A percentile compares a stretch with the other conserved stretches of the same genome.
Evolutionary conservation across 1,284 basidiomycete genomes (phyloP).

Genomic region (Leccinum ponderosum): DNA sequence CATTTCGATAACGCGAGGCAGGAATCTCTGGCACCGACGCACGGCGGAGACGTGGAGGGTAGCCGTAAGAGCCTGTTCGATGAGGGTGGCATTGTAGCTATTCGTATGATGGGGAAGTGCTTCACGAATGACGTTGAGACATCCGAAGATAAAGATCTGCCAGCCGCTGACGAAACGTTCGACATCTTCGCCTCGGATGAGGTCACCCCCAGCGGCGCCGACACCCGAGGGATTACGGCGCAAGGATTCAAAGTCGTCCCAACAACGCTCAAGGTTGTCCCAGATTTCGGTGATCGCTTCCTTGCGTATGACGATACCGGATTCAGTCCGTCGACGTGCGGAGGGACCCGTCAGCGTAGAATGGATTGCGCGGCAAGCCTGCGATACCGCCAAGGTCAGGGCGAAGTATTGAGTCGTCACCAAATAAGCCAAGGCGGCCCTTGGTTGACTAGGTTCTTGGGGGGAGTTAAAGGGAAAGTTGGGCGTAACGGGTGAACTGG

Average conservation of each 20-base stretch:
- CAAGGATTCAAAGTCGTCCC: conserved; percentile 77
- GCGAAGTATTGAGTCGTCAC: conserved; percentile 43
- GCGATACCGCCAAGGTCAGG: conserved; percentile 68
- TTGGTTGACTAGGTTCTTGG: conserved; percentile 33
- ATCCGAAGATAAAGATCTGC: conserved; percentile 54
- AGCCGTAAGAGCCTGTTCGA: conserved; percentile 37
- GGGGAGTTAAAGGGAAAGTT: conserved; percentile 35
- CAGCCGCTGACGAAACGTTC: conserved; percentile 58
- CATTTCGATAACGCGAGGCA: conserved; percentile 61
- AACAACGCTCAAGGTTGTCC: conserved; percentile 77
- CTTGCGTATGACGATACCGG: conserved; percentile 54
- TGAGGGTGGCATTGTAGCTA: neutral
- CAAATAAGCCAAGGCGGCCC: conserved; percentile 30
- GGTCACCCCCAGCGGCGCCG: conserved; percentile 38
- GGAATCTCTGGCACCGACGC: conserved; percentile 48
- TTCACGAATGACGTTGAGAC: conserved; percentile 45
- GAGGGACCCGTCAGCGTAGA: conserved; percentile 70
- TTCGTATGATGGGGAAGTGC: conserved; percentile 16
- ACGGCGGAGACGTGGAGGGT: conserved; percentile 46
- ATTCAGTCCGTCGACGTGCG: conserved; percentile 57
- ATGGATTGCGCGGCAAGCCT: conserved; percentile 76
- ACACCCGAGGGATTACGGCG: conserved; percentile 38
- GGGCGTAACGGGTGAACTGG: conserved; percentile 34
- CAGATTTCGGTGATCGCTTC: conserved; percentile 70
- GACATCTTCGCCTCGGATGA: conserved; percentile 55